Conservation (phyloP, 371 early-diverging fungal genomes). For the Neoconidiobolus thromboides region DNA sequence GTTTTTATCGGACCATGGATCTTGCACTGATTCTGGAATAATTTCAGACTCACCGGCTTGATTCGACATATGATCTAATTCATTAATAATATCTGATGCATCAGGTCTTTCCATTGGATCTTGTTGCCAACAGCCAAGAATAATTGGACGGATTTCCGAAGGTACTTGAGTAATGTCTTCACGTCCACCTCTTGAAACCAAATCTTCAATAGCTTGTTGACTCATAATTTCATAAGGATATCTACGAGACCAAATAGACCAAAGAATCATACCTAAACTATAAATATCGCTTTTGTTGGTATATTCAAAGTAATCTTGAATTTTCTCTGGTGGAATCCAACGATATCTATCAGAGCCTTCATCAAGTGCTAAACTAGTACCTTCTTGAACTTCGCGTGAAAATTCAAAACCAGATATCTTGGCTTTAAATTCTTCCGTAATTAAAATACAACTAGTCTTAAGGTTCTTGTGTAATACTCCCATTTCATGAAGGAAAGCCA, state of each 20-base stretch:
- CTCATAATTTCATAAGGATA: constrained; percentile 2
- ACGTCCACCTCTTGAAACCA: constrained; percentile 2
- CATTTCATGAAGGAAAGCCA: constrained; percentile 28
- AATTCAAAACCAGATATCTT: constrained; percentile 4
- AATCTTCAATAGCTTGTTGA: constrained; percentile 3
- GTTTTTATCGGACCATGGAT: background rate
- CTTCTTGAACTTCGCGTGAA: background rate
- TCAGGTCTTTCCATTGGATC: constrained; percentile 1
- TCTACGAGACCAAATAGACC: constrained; percentile 4
- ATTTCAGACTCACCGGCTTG: background rate
- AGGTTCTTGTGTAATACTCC: constrained; percentile 44
- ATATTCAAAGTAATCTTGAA: background rate
- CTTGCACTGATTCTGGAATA: background rate
- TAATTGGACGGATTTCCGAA: background rate
- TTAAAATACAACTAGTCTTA: constrained; percentile 13
- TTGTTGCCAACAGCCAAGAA: constrained; percentile 3
- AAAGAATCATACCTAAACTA: constrained; percentile 3
- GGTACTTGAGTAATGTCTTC: background rate
- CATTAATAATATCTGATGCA: constrained; percentile 1
- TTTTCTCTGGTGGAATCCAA: constrained; percentile 5
- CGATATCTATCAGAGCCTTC: constrained; percentile 4
- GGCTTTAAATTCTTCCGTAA: constrained; percentile 1
- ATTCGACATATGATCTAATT: background rate
- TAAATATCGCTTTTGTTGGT: constrained; percentile 4
- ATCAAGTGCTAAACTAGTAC: background rate